These are phyloP conservation scores for Colletotrichum caudatum DNA, from an alignment of 2,329 filamentous ascomycete species.

Conservation along the genomic window DNA sequence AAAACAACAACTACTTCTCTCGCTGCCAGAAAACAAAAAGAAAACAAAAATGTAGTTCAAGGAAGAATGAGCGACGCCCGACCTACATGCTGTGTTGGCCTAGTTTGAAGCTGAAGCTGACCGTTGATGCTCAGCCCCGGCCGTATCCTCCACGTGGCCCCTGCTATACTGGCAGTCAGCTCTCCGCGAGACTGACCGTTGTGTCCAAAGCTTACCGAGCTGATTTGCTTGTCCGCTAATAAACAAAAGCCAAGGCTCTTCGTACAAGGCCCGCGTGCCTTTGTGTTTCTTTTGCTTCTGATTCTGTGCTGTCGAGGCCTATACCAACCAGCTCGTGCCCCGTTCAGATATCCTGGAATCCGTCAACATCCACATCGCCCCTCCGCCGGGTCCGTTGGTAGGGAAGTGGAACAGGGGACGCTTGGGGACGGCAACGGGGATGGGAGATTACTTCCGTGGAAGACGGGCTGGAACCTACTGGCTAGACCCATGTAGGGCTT, in stretches of 20 bases:
- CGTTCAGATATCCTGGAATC: neutral
- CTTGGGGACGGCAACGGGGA: neutral
- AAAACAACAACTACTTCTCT: neutral
- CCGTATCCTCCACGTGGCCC: neutral
- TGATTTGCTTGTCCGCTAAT: neutral
- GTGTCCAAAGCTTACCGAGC: neutral
- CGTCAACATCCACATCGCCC: neutral
- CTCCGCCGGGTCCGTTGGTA: neutral
- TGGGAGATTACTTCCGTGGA: neutral
- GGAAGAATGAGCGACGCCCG: neutral
- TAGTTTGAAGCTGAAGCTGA: neutral
- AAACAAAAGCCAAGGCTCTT: no score
- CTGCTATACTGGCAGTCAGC: constrained; percentile 2
- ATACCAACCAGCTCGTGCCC: neutral
- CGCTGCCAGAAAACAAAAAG: neutral
- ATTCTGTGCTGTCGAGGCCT: neutral
- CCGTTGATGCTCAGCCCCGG: neutral
- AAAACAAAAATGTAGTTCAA: no score
- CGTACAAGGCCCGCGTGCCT: neutral
- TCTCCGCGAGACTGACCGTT: neutral
- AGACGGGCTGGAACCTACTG: neutral
- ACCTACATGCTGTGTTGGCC: neutral
- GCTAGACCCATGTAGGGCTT: neutral
- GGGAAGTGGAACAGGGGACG: neutral
- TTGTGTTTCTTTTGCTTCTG: neutral